Evolutionary conservation across 495 filamentous ascomycete genomes (phyloP), one percentile per base, ranked within the genome.

Genomic region (Xylaria flabelliformis): DNA sequence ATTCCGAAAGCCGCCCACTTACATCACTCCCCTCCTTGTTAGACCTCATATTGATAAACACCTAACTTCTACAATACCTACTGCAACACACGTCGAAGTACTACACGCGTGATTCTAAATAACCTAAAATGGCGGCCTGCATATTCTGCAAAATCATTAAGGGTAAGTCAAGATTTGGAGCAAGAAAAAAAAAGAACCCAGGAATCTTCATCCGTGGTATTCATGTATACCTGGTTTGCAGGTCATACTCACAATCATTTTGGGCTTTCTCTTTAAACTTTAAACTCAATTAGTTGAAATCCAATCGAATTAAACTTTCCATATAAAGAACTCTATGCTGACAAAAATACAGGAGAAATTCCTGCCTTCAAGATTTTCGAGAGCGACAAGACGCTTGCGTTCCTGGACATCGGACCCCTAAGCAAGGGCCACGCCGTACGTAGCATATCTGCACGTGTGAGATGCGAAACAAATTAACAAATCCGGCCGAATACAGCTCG

Each of bases 61-160:
- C 58, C n/a, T 17, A 61, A 8, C 58, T 39, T 34, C 19, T 41
- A 61, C 34, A 39, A 61, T 39, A 61, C n/a, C n/a, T n/a, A n/a
- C 5, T 10, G 8, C 36, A 46, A 59, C 32, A 21, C 1, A 59
- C 32, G 8, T 26, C 17, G n/a, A 36, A 32, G 24, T 48, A 13
- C 8, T 48, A 17, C 58, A 39, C 29, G 26, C 26, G 26, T 29
- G 34, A 39, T 32, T 51, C 53, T 13, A 32, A 7, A 59, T 42
- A 39, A 17, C 8, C 17, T 39, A 64, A 17, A 69, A 77, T 77
- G 78, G 86, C 91, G 26, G 88, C 93, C 56, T 99, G 96, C 77
- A 95, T 98, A 81, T 99, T 99, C 86, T 99, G 96, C 88, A 97
- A 92, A 79, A 98, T 99, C 80, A 92, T 99, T 83, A 97, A 97